Base-by-base conservation (phyloP, 352 stramenopile species). In the Globisporangium middletonii region DNA sequence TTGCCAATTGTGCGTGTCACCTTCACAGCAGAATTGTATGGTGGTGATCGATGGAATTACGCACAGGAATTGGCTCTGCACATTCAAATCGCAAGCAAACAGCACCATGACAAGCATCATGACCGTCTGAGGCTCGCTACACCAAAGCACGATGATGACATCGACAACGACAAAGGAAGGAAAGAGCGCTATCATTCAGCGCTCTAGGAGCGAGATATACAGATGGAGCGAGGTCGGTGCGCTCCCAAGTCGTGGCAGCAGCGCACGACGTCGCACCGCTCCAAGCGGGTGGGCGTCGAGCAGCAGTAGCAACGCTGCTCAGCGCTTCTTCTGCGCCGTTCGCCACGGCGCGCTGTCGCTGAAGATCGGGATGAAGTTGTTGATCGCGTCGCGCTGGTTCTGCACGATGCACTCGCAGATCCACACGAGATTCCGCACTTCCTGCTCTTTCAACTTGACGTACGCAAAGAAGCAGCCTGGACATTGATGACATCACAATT, bases 371-470 rank as follows among this genome's bases (percentile, higher is more conserved):
- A 99, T 97, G 76, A 99, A 99, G 80, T 99, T 98, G 78, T 98
- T 92, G 75, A 99, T 99, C 59, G 98, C 93, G 63, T 99, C 97
- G 67, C 98, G 97, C 81, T 99, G 96, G 65, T 98, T 94, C 79
- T 99, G 97, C 48, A 99, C 84, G 65, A 99, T 99, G 73, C 97
- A 99, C 75, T 99, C 97, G 62, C 83, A 97, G 77, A 99, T 98
- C 97, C 97, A 99, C 54, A 99, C 96, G 57, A 99, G 86, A 79
- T 99, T 99, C 64, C 97, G 91, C 65, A 99, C 98, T 69, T 99
- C 97, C 80, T 99, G 96, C 75, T 99, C 96, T 91, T 99, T 99
- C 57, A 99, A 84, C 84, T 99, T 99, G 44, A 99, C 92, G 77
- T 99, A 99, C 49, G 96, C 95, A 81, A 99, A 99, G 76, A 99